Evolutionary conservation across 305 asterid species (phyloP), one percentile per base, ranked within the genome.

Genomic region (Rubia balearica): DNA sequence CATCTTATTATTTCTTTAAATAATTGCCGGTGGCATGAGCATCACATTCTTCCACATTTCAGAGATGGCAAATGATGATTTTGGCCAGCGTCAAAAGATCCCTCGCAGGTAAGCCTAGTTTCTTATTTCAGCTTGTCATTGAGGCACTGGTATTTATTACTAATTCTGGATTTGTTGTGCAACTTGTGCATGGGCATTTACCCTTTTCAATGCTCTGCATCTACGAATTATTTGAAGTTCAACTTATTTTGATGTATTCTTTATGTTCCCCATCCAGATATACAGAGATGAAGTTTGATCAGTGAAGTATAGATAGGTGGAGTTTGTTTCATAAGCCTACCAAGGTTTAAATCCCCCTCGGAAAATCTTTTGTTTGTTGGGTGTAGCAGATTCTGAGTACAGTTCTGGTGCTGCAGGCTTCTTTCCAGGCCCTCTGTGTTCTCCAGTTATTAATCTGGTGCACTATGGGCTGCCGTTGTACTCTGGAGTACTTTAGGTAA

Each of bases 231-330:
- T 48, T 46, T 22, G 60, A 12, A 16, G 11, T 51, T 16, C 7
- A 16, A 51, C 5, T 3, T 49, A 16, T 45, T 27, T 19, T 64
- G 16, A 9, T 27, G 0, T 40, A 11, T 60, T 59, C 6, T 49
- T 1, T 67, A 69, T 8, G 55, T 71, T 48, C 59, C 72, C 69
- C 59, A 55, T 82, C 84, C 95, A 93, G 98, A 91, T 93, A 94
- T 76, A 85, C 98, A 24, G 98, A 89, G 84, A 94, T 94, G 99
- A 89, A 89, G 80, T 94, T 94, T 73, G 95, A 86, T 83, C 87
- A 83, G 83, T 91, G 95, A 91, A 78, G 80, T 79, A 74, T 79
- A 42, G 74, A 45, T 76, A 19, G 30, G 30, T 27, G 30, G 30
- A 27, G 30, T 27, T 27, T 27, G 30, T 27, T 27, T 27, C 30